These are phyloP conservation scores for Ochromonas danica DNA, from an alignment of 108 stramenopile species.

Conservation along the genomic window DNA sequence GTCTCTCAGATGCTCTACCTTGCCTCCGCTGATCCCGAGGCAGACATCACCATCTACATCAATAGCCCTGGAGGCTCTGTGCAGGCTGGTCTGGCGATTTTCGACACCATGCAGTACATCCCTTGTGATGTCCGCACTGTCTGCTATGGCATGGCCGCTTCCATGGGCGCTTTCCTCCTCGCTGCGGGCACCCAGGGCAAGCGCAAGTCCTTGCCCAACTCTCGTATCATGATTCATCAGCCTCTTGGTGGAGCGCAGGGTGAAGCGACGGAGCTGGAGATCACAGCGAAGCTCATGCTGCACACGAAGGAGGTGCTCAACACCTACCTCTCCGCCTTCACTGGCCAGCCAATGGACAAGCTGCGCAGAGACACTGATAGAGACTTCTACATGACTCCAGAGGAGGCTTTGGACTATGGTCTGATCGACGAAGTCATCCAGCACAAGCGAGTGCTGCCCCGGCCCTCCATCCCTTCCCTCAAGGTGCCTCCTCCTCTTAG, in stretches of 20 bases:
- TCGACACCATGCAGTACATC: conserved; percentile 77
- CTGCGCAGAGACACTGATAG: conserved; percentile 49
- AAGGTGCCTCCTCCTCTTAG: neutral
- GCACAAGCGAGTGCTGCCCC: conserved; percentile 38
- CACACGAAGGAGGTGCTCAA: conserved; percentile 33
- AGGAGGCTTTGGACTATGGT: conserved; percentile 52
- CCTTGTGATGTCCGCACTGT: conserved; percentile 78
- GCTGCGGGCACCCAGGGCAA: conserved; percentile 65
- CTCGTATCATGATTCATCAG: conserved; percentile 52
- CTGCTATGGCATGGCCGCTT: conserved; percentile 80
- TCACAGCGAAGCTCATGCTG: conserved; percentile 22
- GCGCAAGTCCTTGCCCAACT: conserved; percentile 48
- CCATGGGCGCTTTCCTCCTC: conserved; percentile 77
- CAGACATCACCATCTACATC: conserved; percentile 83
- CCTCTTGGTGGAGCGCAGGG: conserved; percentile 10
- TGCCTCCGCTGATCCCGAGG: conserved; percentile 74
- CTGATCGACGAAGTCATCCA: conserved; percentile 58
- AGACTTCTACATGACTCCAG: conserved; percentile 51
- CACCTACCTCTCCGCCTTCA: conserved; percentile 37
- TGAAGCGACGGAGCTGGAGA: conserved; percentile 17
- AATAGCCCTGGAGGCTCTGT: conserved; percentile 66
- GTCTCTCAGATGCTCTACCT: conserved; percentile 79
- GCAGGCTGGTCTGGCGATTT: conserved; percentile 70
- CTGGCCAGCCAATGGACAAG: conserved; percentile 40
- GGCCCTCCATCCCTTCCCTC: neutral